phyloP scores from a whole-genome alignment of 2,329 filamentous ascomycete species.

The Colletotrichum trifolii region DNA sequence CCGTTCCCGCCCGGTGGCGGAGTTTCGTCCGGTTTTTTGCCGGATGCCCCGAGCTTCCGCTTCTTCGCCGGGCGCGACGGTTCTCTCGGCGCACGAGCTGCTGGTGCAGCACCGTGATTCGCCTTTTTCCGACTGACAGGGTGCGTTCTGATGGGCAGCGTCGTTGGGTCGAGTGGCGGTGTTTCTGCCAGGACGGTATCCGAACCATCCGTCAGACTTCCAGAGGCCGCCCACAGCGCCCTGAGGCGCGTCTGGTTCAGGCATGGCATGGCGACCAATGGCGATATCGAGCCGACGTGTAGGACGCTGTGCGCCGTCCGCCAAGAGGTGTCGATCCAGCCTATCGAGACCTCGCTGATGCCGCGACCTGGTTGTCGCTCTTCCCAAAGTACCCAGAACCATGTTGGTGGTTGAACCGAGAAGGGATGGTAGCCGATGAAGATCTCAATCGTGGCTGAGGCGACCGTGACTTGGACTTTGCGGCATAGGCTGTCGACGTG shows the following conservation, averaged over 20 bases:
- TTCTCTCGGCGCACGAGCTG: too few species aligned
- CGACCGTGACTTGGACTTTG: too few species aligned
- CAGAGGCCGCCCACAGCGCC: not conserved
- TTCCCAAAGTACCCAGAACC: not conserved
- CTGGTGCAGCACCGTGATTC: too few species aligned
- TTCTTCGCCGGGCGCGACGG: not conserved
- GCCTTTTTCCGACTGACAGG: not conserved
- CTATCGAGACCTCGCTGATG: not conserved
- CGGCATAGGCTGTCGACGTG: too few species aligned
- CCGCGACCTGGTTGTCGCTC: not conserved
- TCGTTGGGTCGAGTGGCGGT: not conserved
- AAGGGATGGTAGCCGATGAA: not conserved
- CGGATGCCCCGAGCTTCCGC: not conserved
- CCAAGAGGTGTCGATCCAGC: conserved; percentile 7
- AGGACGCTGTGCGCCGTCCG: conserved; percentile 4
- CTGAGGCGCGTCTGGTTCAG: not conserved
- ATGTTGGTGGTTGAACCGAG: not conserved
- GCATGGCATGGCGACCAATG: not conserved
- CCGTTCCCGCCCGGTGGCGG: not conserved
- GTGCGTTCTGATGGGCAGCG: not conserved
- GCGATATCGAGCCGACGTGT: not conserved
- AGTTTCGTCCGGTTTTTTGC: not conserved
- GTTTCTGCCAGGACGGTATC: not conserved
- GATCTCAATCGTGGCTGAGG: not conserved
- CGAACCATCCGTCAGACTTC: not conserved